phyloP scores from a whole-genome alignment of 768 basidiomycete species.

The Baorangia bicolor region DNA sequence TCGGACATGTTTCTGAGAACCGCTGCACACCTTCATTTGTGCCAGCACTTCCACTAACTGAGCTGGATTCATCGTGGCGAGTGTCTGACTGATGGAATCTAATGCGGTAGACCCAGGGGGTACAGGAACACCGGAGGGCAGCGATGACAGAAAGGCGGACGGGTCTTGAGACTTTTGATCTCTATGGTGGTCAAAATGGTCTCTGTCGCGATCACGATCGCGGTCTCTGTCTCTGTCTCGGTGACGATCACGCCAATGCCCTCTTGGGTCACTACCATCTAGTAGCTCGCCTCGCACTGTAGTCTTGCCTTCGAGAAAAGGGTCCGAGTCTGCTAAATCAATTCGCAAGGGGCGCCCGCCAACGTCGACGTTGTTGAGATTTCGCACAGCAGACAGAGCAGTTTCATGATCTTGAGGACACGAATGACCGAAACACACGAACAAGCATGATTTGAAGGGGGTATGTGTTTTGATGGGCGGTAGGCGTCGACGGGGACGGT shows the following conservation, averaged over 20 bases:
- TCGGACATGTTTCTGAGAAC: conserved; percentile 18
- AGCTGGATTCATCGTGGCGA: conserved; percentile 78
- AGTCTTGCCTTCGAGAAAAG: conserved; percentile 88
- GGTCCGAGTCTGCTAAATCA: conserved; percentile 91
- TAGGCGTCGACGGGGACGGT: conserved; percentile 1
- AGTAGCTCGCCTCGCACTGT: conserved; percentile 81
- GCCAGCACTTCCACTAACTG: conserved; percentile 92
- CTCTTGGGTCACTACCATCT: conserved; percentile 52
- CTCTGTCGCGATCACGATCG: conserved; percentile 51
- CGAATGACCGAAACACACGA: conserved; percentile 17
- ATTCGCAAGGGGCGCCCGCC: conserved; percentile 92
- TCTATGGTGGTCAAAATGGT: conserved; percentile 32
- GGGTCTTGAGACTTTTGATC: conserved; percentile 40
- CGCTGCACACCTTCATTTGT: conserved; percentile 88
- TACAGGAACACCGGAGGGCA: conserved; percentile 78
- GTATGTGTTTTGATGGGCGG: conserved; percentile 4
- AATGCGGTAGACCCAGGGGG: conserved; percentile 68
- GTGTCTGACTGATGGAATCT: conserved; percentile 82
- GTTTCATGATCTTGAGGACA: conserved; percentile 83
- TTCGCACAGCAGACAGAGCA: conserved; percentile 91
- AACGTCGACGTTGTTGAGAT: conserved; percentile 89
- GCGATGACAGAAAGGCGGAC: conserved; percentile 54
- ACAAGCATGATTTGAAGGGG: background rate
- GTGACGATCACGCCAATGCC: conserved; percentile 46
- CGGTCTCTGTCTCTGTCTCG: conserved; percentile 51